Conservation (phyloP, 805 yeast species). For the Torulaspora indica region DNA sequence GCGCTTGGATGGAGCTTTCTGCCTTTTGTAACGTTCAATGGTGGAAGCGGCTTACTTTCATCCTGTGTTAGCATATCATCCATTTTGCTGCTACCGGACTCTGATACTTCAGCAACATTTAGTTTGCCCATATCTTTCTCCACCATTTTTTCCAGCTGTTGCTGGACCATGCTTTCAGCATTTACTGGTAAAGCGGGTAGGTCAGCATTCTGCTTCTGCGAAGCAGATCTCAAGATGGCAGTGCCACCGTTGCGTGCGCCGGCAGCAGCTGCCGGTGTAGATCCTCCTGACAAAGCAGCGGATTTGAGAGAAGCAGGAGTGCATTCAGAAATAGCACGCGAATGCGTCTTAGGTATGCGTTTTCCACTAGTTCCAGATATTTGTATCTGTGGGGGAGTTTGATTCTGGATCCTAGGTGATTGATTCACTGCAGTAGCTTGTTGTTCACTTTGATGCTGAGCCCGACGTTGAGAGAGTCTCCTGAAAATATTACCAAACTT, state of each 20-base stretch:
- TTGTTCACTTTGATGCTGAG: conserved; percentile 16
- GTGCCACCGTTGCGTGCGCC: conserved; percentile 12
- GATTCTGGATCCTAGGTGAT: conserved; percentile 11
- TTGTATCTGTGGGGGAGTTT: conserved; percentile 12
- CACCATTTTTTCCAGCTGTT: conserved; percentile 27
- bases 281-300: conserved; percentile 33
- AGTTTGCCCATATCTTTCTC: conserved; percentile 23
- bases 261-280: background rate
- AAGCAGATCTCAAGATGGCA: conserved; percentile 27
- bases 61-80: conserved; percentile 11
- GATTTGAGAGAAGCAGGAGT: conserved; percentile 26
- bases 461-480: conserved; percentile 35
- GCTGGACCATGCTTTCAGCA: conserved; percentile 34
- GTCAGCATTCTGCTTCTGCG: conserved; percentile 24
- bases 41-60: conserved; percentile 27
- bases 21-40: conserved; percentile 25
- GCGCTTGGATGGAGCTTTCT: conserved; percentile 68
- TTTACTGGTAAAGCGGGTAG: conserved; percentile 36
- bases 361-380: conserved; percentile 9
- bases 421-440: conserved; percentile 12
- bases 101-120: conserved; percentile 11
- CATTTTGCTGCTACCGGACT: conserved; percentile 2
- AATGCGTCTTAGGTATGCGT: conserved; percentile 26
- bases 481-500: conserved; percentile 36
- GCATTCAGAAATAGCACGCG: conserved; percentile 41